Base-by-base conservation (phyloP, 805 yeast species). In the Kluyveromyces lactis region DNA sequence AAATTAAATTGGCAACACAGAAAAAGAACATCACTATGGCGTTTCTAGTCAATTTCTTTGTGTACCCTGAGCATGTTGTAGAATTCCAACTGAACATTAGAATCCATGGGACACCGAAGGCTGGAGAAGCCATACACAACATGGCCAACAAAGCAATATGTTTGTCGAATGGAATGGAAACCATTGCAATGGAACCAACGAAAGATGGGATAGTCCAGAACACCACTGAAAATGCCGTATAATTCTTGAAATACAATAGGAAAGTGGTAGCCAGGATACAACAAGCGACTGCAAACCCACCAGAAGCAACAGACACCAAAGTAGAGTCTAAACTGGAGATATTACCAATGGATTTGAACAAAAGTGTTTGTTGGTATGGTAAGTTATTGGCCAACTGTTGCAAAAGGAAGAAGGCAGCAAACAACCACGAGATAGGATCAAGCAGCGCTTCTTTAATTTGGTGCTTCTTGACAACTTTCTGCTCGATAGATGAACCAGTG, bases 321-420 rank as follows among this genome's bases (percentile, higher is more conserved):
- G 78, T 73, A 1, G 79, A 64, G 43, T 63, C 67, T 49, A 71
- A 56, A 42, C 60, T 67, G 16, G 63, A 54, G 24, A 62, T 58
- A 24, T 68, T 68, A 50, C 73, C 73, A 51, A 75, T 62, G 38
- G 64, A 64, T 26, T 60, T 65, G 42, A 65, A 75, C 21, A 75
- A 51, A 32, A 73, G 47, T 33, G 71, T 71, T 42, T 72, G 76
- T 48, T 75, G 80, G 46, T 71, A 75, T 4, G 74, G 60, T 38
- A 75, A 53, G 50, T 72, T 72, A 45, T 75, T 76, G 1, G 77
- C 76, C 40, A 75, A 55, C 56, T 67, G 72, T 46, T 66, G 68
- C 18, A 70, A 55, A 12, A 75, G 57, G 45, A 66, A 63, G 46
- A 64, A 68, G 0, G 55, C 46, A 24, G 55, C 58, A 44, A 69